A percentile compares a stretch with the other conserved stretches of the same genome.
Conservation (phyloP, 2,329 filamentous ascomycete genomes). For the Penicillium olsonii region DNA sequence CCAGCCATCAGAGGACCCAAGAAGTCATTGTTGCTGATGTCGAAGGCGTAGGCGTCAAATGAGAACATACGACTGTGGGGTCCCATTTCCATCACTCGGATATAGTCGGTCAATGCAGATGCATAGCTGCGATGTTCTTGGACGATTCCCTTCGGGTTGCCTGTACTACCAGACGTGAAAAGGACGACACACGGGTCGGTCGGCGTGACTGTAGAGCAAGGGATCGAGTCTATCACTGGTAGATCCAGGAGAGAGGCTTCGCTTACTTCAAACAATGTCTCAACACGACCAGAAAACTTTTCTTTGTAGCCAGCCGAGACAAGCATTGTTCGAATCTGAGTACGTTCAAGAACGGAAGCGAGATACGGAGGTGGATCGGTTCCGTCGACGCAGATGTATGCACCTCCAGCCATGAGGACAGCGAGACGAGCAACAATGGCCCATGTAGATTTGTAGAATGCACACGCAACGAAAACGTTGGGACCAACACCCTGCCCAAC, state of each 20-base stretch:
- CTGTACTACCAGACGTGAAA: slow-evolving; percentile 32
- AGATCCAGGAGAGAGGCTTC: slow-evolving; percentile 6
- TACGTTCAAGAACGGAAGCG: slow-evolving; percentile 72
- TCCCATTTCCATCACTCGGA: slow-evolving; percentile 18
- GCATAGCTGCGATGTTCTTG: slow-evolving; percentile 28
- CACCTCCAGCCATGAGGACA: slow-evolving; percentile 35
- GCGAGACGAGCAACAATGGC: slow-evolving; percentile 23
- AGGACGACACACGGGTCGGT: slow-evolving; percentile 24
- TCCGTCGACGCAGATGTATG: slow-evolving; percentile 74
- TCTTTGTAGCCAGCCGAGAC: slow-evolving; percentile 41
- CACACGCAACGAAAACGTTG: slow-evolving; percentile 15
- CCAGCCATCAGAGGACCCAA: slow-evolving; percentile 23
- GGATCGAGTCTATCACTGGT: not conserved
- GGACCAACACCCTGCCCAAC: slow-evolving; percentile 16
- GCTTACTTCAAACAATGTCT: slow-evolving; percentile 15
- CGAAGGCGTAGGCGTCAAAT: slow-evolving; percentile 31
- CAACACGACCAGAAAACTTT: slow-evolving; percentile 8
- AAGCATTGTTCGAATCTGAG: slow-evolving; percentile 66
- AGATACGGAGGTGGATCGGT: slow-evolving; percentile 71
- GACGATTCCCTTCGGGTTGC: slow-evolving; percentile 29
- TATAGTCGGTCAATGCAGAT: slow-evolving; percentile 23
- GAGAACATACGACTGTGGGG: slow-evolving; percentile 25
- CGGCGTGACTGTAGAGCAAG: slow-evolving; percentile 12
- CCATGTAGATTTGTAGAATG: slow-evolving; percentile 25
- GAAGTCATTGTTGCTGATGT: slow-evolving; percentile 31